Evolutionary conservation across 2,329 filamentous ascomycete species (phyloP).

Genomic region (Monosporascus cannonballus): DNA sequence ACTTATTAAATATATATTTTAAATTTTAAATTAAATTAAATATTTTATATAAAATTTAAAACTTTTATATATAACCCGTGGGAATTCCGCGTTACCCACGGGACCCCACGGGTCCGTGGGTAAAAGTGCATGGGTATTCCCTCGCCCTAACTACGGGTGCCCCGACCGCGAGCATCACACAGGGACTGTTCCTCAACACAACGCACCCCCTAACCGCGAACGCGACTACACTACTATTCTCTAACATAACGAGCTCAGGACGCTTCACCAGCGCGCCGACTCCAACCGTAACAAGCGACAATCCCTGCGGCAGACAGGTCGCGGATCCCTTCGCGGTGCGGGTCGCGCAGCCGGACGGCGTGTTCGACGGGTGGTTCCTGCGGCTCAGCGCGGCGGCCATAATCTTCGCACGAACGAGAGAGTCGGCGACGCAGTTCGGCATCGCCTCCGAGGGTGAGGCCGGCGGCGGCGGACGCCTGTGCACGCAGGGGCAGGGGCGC

Average conservation of each 20-base stretch:
- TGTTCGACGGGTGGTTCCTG: conserved; percentile 25
- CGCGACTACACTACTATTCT: not conserved
- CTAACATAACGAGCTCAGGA: conserved; percentile 1
- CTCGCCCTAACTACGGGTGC: conserved; percentile 5
- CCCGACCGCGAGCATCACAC: not conserved
- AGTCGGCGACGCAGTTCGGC: conserved; percentile 18
- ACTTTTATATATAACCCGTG: no score
- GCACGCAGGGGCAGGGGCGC: conserved; percentile 16
- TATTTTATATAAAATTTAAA: no score
- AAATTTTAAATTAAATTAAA: no score
- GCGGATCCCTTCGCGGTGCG: conserved; percentile 19
- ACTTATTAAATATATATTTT: no score
- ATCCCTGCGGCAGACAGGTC: conserved; percentile 21
- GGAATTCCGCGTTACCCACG: no score
- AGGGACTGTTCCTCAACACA: not conserved
- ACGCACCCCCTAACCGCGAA: not conserved
- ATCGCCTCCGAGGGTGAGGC: conserved; percentile 1
- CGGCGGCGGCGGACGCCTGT: conserved; percentile 20
- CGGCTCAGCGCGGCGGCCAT: conserved; percentile 19
- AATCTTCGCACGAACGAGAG: conserved; percentile 18
- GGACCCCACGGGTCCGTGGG: no score
- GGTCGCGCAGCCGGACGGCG: conserved; percentile 20
- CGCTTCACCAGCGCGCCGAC: conserved; percentile 9
- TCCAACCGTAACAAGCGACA: conserved; percentile 10
- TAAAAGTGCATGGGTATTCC: no score